Percentiles rank a stretch among this genome's conserved stretches.
These are phyloP conservation scores for Trichothecium roseum DNA, from an alignment of 2,329 filamentous ascomycete species.

Conservation along the genomic window DNA sequence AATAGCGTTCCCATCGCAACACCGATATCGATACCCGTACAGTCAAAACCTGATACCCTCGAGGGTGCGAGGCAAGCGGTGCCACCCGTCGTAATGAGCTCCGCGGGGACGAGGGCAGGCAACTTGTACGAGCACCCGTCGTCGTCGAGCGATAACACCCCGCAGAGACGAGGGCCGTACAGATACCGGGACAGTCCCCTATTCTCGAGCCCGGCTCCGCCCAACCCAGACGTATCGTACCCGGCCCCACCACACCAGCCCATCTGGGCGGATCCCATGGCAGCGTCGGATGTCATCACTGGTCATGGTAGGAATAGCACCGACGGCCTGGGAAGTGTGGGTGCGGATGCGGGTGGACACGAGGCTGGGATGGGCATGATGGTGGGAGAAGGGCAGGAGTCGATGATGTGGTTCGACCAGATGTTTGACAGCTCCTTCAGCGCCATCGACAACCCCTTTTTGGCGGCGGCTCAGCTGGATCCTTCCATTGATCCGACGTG, in stretches of 20 bases:
- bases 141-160: background rate
- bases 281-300: background rate
- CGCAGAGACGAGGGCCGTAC: no score
- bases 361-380: background rate
- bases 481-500: constrained; percentile 20
- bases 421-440: constrained; percentile 21
- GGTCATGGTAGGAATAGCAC: background rate
- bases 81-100: background rate
- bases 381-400: constrained; percentile 18
- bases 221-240: no score
- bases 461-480: constrained; percentile 20
- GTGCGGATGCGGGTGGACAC: no score
- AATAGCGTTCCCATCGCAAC: no score
- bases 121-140: background rate
- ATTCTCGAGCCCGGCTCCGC: no score
- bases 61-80: background rate
- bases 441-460: constrained; percentile 20
- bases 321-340: no score
- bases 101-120: background rate
- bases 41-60: background rate
- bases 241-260: background rate
- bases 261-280: background rate
- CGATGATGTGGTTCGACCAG: constrained; percentile 23
- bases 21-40: background rate
- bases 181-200: no score